A percentile compares a stretch with the other conserved stretches of the same genome.
These are phyloP conservation scores for Coniochaeta sp. DNA, from an alignment of 2,329 filamentous ascomycete species.

Conservation along the genomic window DNA sequence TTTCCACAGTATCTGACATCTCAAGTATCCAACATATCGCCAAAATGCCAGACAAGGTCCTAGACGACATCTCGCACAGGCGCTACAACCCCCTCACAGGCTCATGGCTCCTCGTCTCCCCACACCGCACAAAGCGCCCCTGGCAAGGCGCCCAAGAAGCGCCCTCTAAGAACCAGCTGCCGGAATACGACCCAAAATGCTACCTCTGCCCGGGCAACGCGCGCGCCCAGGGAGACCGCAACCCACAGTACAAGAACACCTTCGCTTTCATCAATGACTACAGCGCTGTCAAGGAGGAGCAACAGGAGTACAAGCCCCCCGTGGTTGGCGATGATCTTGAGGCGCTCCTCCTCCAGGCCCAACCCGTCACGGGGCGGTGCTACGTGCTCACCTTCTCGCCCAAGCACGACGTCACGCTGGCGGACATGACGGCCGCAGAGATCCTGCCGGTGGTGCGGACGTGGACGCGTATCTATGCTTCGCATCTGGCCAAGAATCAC, in stretches of 20 bases:
- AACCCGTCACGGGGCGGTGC: conserved; percentile 88
- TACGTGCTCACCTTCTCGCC: conserved; percentile 95
- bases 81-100: conserved; percentile 88
- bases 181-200: conserved; percentile 80
- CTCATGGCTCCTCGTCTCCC: conserved; percentile 89
- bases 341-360: conserved; percentile 69
- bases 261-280: conserved; percentile 98
- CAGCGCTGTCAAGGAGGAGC: conserved; percentile 89
- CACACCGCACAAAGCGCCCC: conserved; percentile 90
- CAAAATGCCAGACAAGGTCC: conserved; percentile 63
- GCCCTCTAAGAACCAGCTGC: conserved; percentile 59
- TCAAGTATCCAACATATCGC: background rate
- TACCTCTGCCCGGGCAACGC: conserved; percentile 92
- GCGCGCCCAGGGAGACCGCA: conserved; percentile 77
- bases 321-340: conserved; percentile 48
- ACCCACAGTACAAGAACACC: conserved; percentile 78
- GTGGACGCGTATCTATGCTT: conserved; percentile 85
- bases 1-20: background rate
- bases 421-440: conserved; percentile 70
- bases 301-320: conserved; percentile 62
- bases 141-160: conserved; percentile 87
- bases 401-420: conserved; percentile 83
- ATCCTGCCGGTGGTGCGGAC: conserved; percentile 80
- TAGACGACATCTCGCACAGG: conserved; percentile 94
- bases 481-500: conserved; percentile 67